Conservation (phyloP, 202 grass and related monocot species). For the Setaria italica region DNA sequence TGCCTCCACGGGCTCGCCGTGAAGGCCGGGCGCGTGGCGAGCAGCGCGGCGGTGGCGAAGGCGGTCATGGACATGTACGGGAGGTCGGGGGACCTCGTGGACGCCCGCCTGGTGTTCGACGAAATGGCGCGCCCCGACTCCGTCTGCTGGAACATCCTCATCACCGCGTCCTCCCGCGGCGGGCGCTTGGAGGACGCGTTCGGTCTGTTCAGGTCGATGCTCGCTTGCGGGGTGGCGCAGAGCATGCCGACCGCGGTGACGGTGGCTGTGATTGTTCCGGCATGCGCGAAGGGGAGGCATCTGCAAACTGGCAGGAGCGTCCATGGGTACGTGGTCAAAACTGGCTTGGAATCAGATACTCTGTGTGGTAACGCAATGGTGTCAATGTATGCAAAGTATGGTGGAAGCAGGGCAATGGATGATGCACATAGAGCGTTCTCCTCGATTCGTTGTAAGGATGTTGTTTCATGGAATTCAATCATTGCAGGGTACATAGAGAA, state of each 20-base stretch:
- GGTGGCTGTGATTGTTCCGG: conserved; percentile 58
- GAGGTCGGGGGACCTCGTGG: conserved; percentile 34
- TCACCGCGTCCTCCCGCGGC: conserved; percentile 52
- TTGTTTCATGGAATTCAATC: conserved; percentile 79
- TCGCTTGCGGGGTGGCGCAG: not conserved
- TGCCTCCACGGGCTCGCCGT: conserved; percentile 61
- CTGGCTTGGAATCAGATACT: conserved; percentile 62
- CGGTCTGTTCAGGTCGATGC: conserved; percentile 54
- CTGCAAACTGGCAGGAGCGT: conserved; percentile 43
- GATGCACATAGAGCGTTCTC: conserved; percentile 54
- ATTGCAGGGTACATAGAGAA: conserved; percentile 58
- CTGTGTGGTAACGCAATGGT: conserved; percentile 65
- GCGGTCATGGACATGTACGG: conserved; percentile 65
- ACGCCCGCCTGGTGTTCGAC: conserved; percentile 54
- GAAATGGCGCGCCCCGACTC: conserved; percentile 57
- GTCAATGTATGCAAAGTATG: conserved; percentile 69
- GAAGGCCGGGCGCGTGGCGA: conserved; percentile 44
- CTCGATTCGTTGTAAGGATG: conserved; percentile 54
- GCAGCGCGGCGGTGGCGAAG: conserved; percentile 56
- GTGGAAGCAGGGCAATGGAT: conserved; percentile 21
- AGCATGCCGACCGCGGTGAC: conserved; percentile 60
- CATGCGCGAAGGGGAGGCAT: conserved; percentile 50
- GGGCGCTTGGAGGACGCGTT: conserved; percentile 37
- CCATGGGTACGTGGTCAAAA: conserved; percentile 55
- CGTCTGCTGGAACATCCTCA: conserved; percentile 73